Base-by-base conservation (phyloP, 2,329 filamentous ascomycete species). In the Aplosporella prunicola region DNA sequence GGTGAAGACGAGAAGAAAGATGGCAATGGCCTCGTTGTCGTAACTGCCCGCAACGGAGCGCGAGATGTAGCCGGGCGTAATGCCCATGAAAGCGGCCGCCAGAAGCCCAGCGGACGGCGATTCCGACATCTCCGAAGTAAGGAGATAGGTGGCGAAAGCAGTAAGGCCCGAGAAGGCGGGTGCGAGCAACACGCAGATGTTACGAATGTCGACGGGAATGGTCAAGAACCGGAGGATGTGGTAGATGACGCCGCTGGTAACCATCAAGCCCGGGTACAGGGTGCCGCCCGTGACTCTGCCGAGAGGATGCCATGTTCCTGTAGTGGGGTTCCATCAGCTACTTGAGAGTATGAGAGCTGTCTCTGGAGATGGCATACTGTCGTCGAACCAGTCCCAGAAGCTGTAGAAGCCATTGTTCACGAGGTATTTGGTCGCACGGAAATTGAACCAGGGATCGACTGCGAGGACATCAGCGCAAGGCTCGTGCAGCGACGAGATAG, bases 371-470 rank as follows among this genome's bases (percentile, higher is more conserved):
- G 17, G 59, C 76, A 46, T 70, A 80, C 91, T 80, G 71, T 98
- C 91, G 65, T 98, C 91, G 58, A 98, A 98, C 91, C 91, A 98
- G 63, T 98, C 89, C 91, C 91, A 98, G 62, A 98, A 98, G 63
- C 83, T 87, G 64, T 94, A 93, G 68, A 98, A 96, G 53, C 91
- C 91, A 78, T 98, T 78, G 57, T 89, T 77, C 39, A 98, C 85
- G 39, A 98, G 76, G 57, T 98, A 96, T 66, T 96, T 96, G 40
- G 91, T 96, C 49, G 91, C 91, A 63, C 91, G 76, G 67, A 98
- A 98, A 67, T 98, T 98, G 71, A 98, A 98, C 91, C 91, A 98
- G 23, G 91, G 91, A 66, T 98, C 91, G 67, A 98, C 89, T 98
- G 58, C 29, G 55, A 34, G 27, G 47, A 5, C 2, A 18, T 58